These are phyloP conservation scores for Boletus bicolor DNA, from an alignment of 768 basidiomycete genomes.

Conservation along the genomic window DNA sequence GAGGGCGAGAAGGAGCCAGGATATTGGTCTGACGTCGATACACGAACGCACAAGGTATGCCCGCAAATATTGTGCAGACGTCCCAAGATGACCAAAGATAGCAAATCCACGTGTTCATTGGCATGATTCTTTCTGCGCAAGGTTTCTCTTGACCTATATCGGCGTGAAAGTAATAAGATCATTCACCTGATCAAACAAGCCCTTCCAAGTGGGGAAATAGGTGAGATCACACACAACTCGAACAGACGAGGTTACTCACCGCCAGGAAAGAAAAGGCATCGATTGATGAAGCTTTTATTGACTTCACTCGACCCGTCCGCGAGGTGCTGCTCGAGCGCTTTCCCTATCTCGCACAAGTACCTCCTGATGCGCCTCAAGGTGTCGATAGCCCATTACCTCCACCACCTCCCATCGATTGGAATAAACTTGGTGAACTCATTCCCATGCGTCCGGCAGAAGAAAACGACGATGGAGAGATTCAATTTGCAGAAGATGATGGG, in stretches of 20 bases:
- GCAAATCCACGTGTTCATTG: not conserved
- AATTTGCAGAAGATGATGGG: constrained; percentile 30
- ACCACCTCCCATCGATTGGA: constrained; percentile 65
- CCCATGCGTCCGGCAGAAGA: constrained; percentile 43
- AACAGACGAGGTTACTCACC: not conserved
- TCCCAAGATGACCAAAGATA: not conserved
- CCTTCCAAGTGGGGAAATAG: constrained; percentile 77
- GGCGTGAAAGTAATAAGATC: constrained; percentile 88
- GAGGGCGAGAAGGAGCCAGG: constrained; percentile 84
- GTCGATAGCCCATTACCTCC: constrained; percentile 75
- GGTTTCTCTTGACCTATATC: constrained; percentile 92
- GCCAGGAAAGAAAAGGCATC: constrained; percentile 81
- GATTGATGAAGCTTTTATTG: constrained; percentile 96
- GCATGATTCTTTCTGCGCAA: constrained; percentile 25
- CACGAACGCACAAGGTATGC: constrained; percentile 85
- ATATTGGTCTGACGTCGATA: constrained; percentile 89
- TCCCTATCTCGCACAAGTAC: constrained; percentile 71
- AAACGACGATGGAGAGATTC: constrained; percentile 16
- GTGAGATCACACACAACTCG: constrained; percentile 37
- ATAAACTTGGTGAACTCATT: constrained; percentile 56
- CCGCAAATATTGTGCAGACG: not conserved
- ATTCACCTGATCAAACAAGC: constrained; percentile 77
- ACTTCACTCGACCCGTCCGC: constrained; percentile 81
- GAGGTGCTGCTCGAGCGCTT: constrained; percentile 68
- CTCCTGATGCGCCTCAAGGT: constrained; percentile 64